phyloP scores from a whole-genome alignment of 768 basidiomycete genomes.

The Tulasnella sp. region DNA sequence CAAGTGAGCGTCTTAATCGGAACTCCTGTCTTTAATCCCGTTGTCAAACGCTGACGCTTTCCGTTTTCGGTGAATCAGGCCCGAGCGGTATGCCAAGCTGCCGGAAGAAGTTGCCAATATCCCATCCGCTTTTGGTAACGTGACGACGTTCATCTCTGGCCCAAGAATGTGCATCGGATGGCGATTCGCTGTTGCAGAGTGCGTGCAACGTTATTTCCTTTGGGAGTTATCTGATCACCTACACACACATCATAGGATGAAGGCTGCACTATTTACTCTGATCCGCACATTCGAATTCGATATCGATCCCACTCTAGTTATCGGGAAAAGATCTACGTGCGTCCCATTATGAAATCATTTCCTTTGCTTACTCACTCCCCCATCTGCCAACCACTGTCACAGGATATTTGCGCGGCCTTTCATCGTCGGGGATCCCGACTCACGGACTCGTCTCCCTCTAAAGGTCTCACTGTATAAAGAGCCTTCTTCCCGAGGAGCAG shows the following conservation, averaged over 20 bases:
- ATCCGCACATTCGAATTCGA: constrained; percentile 13
- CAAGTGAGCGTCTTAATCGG: constrained; percentile 16
- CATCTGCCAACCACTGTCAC: no score
- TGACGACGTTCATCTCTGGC: constrained; percentile 16
- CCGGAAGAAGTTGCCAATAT: not conserved
- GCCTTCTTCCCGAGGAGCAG: no score
- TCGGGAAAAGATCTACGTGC: constrained; percentile 3
- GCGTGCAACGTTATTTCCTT: not conserved
- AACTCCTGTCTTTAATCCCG: no score
- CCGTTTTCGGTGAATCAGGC: not conserved
- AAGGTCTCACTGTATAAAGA: no score
- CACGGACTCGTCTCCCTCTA: no score
- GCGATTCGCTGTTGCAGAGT: constrained; percentile 16
- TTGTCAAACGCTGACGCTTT: no score
- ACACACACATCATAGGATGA: not conserved
- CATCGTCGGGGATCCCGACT: no score
- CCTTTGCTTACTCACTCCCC: no score
- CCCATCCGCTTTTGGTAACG: constrained; percentile 11
- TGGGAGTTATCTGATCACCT: not conserved
- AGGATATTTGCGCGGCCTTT: no score
- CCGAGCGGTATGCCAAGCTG: not conserved
- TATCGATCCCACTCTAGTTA: constrained; percentile 8
- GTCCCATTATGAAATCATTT: not conserved
- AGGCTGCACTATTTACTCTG: constrained; percentile 13
- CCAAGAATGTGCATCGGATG: constrained; percentile 18